phyloP scores from a whole-genome alignment of 1,139 yeast genomes.

The Hanseniaspora uvarum region DNA sequence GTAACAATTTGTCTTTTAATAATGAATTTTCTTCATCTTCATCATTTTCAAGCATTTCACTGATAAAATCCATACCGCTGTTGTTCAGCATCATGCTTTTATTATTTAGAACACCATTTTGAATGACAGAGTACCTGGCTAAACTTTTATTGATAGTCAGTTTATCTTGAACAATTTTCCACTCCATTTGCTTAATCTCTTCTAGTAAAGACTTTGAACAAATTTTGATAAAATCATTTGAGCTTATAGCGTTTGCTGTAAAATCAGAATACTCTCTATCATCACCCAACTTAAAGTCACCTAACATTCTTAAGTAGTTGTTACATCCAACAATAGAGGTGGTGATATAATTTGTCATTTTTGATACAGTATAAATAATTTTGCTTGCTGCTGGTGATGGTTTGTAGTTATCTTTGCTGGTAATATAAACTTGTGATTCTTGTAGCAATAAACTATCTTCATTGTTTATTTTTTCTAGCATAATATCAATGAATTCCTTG shows the following conservation, averaged over 20 bases:
- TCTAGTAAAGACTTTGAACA: conserved; percentile 56
- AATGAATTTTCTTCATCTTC: conserved; percentile 32
- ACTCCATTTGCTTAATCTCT: conserved; percentile 27
- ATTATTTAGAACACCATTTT: conserved; percentile 39
- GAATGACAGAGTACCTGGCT: conserved; percentile 49
- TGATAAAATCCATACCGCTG: conserved; percentile 48
- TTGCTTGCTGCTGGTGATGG: conserved; percentile 61
- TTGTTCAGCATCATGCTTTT: conserved; percentile 42
- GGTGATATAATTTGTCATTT: conserved; percentile 52
- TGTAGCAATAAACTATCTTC: conserved; percentile 20
- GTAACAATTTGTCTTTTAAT: conserved; percentile 35
- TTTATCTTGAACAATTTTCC: conserved; percentile 15
- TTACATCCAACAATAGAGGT: conserved; percentile 41
- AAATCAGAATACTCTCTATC: conserved; percentile 70
- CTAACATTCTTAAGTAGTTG: conserved; percentile 45
- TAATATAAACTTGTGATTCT: conserved; percentile 26
- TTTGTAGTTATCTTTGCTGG: conserved; percentile 35
- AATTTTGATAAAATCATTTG: conserved; percentile 49
- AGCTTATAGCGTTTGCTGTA: conserved; percentile 45
- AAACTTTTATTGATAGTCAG: conserved; percentile 24
- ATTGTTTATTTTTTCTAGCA: conserved; percentile 30
- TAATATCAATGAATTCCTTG: conserved; percentile 49
- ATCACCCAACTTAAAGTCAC: conserved; percentile 60
- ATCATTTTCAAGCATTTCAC: conserved; percentile 32
- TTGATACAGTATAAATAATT: conserved; percentile 50